phyloP scores from a whole-genome alignment of 2,329 filamentous ascomycete genomes.

The Paradendryphiella salina region DNA sequence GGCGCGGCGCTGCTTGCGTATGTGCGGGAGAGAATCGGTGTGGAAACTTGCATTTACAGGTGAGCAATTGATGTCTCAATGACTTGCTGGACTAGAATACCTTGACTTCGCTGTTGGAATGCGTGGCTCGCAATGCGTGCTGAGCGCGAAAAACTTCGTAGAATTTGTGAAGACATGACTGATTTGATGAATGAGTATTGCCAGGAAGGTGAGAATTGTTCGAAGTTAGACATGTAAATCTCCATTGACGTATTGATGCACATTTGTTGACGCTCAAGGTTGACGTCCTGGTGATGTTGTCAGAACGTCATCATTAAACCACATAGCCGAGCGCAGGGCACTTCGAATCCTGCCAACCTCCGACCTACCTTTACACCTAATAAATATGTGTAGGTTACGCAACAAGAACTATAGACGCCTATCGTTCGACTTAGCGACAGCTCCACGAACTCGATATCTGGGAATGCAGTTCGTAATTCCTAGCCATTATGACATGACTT shows the following conservation, averaged over 20 bases:
- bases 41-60: neutral
- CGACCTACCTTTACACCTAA: neutral
- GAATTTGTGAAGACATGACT: conserved; percentile 9
- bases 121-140: neutral
- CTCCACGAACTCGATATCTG: no score
- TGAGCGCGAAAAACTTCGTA: conserved; percentile 10
- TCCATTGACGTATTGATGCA: neutral
- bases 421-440: no score
- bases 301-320: conserved; percentile 10
- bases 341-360: neutral
- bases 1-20: conserved; percentile 10
- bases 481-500: no score
- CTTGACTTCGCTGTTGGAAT: conserved; percentile 8
- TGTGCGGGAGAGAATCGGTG: conserved; percentile 8
- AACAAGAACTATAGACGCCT: no score
- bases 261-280: neutral
- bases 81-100: neutral
- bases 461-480: no score
- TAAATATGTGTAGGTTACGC: no score
- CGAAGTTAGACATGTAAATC: neutral
- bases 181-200: neutral
- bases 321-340: neutral
- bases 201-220: neutral
- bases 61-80: neutral
- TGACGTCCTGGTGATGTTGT: conserved; percentile 9